Base-by-base conservation (phyloP, 192 early-diverging fungal species). In the Rhizophagus clarus region DNA sequence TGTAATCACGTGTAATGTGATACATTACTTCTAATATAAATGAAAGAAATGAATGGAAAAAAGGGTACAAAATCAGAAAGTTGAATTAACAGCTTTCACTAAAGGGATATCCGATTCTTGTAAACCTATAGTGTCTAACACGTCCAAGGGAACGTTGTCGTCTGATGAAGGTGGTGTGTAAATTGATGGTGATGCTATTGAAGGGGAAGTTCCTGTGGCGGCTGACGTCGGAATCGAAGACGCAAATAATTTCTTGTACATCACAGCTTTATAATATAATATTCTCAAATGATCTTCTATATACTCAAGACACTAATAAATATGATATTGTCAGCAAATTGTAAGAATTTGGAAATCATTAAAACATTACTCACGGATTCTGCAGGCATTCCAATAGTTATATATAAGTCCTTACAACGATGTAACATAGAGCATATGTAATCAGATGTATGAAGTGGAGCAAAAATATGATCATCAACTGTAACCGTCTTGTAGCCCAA, bases 271-370 rank as follows among this genome's bases (percentile, higher is more conserved):
- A 45, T 62, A 76, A 71, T 86, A 86, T 20, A 86, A 62, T 47
- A 82, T 69, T 74, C 84, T 84, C 17, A 90, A 62, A 24, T 82
- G 81, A 73, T 88, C 89, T 76, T 90, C 89, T 28, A 90, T 49
- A 71, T 82, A 85, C 22, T 83, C 76, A 1, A 90, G 61, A 26
- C 86, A 82, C 87, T 88, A 73, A n/a, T 37, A 40, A n/a, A 66
- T 37, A 24, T 74, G 24, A 70, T 49, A 45, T 69, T 8, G 20
- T 51, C 60, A 61, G 6, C 7, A 40, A 7, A 11, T 26, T 15
- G 37, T 47, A 12, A 34, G 26, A 51, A 62, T 20, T 69, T 70
- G 9, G 61, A 0, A 77, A n/a, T 40, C 29, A 47, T 45, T 49
- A 37, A 12, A 32, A 45, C 3, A 22, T 72, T 32, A 32, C 75